Evolutionary conservation across 2,329 filamentous ascomycete genomes (phyloP).

Genomic region (Ceratocystis alfenasii): DNA sequence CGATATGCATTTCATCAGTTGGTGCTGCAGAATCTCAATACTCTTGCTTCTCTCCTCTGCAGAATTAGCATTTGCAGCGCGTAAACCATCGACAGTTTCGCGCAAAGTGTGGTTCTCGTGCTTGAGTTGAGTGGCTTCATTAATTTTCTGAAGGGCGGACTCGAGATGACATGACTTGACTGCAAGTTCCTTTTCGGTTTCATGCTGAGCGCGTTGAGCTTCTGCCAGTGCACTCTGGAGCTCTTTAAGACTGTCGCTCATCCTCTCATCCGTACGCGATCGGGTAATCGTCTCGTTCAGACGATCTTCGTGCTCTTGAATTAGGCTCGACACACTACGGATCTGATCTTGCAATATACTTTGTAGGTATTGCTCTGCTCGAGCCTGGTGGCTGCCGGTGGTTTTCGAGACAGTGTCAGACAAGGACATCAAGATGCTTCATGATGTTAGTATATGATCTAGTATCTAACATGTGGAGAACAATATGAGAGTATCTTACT

Average conservation of each 20-base stretch:
- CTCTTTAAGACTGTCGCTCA: constrained; percentile 5
- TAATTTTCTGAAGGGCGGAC: constrained; percentile 9
- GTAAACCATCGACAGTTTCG: constrained; percentile 2
- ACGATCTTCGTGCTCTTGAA: constrained; percentile 6
- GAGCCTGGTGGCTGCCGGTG: background rate
- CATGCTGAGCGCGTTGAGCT: background rate
- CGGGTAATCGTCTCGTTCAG: background rate
- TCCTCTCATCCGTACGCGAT: background rate
- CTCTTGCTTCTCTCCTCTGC: constrained; percentile 7
- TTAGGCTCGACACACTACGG: background rate
- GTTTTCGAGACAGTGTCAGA: constrained; percentile 4
- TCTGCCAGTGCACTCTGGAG: constrained; percentile 17
- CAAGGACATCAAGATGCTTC: constrained; percentile 17
- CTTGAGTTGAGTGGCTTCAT: constrained; percentile 12
- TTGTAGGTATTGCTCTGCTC: background rate
- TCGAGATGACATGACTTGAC: constrained; percentile 13
- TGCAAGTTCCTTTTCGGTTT: constrained; percentile 16
- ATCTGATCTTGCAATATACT: constrained; percentile 6
- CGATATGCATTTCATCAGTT: constrained; percentile 14
- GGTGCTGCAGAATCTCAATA: constrained; percentile 4
- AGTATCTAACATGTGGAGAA: background rate
- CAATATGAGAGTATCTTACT: background rate
- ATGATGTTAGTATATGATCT: background rate
- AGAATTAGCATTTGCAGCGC: background rate
- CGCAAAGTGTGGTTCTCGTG: constrained; percentile 12